Evolutionary conservation across 2,329 filamentous ascomycete genomes (phyloP), one percentile per base, ranked within the genome.

Genomic region (Beauveria asiatica): DNA sequence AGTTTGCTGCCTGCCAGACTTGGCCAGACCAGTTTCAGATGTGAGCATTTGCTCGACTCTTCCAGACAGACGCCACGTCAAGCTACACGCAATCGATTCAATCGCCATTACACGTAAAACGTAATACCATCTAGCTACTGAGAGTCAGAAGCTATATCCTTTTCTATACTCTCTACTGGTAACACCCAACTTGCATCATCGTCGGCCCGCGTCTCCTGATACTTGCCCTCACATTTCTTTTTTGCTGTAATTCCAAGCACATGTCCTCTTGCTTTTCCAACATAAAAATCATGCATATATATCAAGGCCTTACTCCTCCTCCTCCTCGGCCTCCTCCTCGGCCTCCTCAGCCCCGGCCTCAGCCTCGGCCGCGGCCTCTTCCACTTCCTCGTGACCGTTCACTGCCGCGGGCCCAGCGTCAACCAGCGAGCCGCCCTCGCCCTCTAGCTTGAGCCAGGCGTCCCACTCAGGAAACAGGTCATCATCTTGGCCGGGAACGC

Each of bases 381-480:
- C 64, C 9, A 57, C 63, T 13, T 54, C 68, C 60, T 66, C 65
- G 49, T 65, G 64, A 30, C 46, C 59, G 19, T 59, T 65, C 53
- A 61, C 55, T 13, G 41, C 44, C 7, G 39, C 49, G 3, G 49
- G 27, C 19, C 25, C 42, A 25, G 17, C 25, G 30, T 54, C 51
- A 16, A 23, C 21, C 45, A 41, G 71, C 62, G 75, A 70, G 3
- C 78, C 80, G 3, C 89, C 88, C 67, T 92, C 86, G 62, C 81
- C 83, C 77, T 97, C 94, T 63, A 96, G 72, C 69, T 83, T 81
- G 67, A 97, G 71, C 79, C 90, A 97, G 73, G 94, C 88, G 5
- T 96, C 89, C 94, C 94, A 99, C 69, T 97, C 91, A 0, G 93
- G 93, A 76, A 99, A 99, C 66, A 99, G 81, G 3, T 96, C 92